These are phyloP conservation scores for Tetraselmis striata DNA, from an alignment of 139 green algal genomes.

Conservation along the genomic window DNA sequence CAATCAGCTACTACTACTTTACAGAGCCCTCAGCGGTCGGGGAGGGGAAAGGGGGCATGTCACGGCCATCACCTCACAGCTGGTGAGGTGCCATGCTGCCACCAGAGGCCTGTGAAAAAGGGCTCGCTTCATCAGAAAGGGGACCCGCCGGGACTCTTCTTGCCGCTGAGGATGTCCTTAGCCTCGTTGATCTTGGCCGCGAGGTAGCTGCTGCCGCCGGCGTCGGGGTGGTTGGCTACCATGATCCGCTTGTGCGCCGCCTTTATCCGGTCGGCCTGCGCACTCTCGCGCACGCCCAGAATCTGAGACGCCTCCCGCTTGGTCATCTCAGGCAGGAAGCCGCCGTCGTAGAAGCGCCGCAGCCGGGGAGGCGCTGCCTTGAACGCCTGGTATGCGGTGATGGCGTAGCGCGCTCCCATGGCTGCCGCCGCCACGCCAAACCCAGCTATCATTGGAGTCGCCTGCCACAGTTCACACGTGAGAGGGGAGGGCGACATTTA, in stretches of 20 bases:
- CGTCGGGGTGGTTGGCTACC: conserved; percentile 96
- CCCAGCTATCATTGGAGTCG: conserved; percentile 75
- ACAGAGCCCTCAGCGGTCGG: too few relatives aligned
- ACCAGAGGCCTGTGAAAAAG: too few relatives aligned
- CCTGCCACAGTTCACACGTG: conserved; percentile 39
- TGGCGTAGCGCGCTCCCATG: conserved; percentile 52
- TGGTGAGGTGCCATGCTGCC: too few relatives aligned
- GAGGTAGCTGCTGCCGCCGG: conserved; percentile 84
- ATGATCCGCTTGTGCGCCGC: conserved; percentile 93
- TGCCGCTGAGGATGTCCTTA: conserved; percentile 90
- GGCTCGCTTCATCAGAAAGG: too few relatives aligned
- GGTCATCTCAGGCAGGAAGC: conserved; percentile 90
- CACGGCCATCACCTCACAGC: too few relatives aligned
- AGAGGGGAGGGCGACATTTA: too few relatives aligned
- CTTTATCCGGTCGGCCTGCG: conserved; percentile 81
- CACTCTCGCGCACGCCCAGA: conserved; percentile 78
- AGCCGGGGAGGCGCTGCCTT: conserved; percentile 43
- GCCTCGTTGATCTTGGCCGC: conserved; percentile 97
- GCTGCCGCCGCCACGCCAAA: conserved; percentile 79
- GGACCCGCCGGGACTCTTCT: conserved; percentile 41
- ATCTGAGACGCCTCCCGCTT: conserved; percentile 88
- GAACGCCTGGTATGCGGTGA: conserved; percentile 65
- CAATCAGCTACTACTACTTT: too few relatives aligned
- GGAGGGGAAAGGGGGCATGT: too few relatives aligned
- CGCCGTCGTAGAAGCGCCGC: conserved; percentile 78